Conservation (phyloP, 768 basidiomycete genomes). For the Pleurotus sapidus region DNA sequence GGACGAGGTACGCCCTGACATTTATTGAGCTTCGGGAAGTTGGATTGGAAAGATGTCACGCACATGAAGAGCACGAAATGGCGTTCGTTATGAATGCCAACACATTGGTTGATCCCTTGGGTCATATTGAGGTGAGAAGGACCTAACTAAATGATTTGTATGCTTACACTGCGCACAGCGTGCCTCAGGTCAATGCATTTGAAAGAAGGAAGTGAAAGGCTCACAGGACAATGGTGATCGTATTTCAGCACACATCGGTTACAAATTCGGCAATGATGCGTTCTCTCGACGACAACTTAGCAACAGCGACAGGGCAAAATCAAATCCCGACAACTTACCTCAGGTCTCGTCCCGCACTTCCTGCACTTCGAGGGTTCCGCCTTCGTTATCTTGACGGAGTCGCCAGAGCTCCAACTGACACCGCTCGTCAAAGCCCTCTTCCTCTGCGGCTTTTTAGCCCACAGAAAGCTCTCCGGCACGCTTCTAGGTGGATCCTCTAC, state of each 20-base stretch:
- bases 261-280: conserved; percentile 92
- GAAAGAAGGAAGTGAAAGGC: conserved; percentile 19
- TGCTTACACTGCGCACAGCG: conserved; percentile 36
- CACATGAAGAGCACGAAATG: conserved; percentile 96
- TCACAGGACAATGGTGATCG: conserved; percentile 88
- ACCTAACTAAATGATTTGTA: not conserved
- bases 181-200: not conserved
- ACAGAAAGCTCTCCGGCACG: conserved; percentile 42
- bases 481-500: conserved; percentile 53
- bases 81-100: conserved; percentile 92
- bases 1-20: conserved; percentile 73
- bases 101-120: conserved; percentile 95
- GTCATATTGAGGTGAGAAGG: not conserved
- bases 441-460: conserved; percentile 46
- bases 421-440: conserved; percentile 32
- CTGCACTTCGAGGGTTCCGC: conserved; percentile 61
- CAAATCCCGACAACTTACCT: conserved; percentile 46
- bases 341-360: conserved; percentile 73
- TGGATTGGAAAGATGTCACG: conserved; percentile 17
- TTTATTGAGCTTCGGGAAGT: not conserved
- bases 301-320: conserved; percentile 2
- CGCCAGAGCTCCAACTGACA: conserved; percentile 49
- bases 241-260: conserved; percentile 88
- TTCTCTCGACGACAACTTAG: conserved; percentile 49
- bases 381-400: conserved; percentile 42